Conservation (phyloP, 2,329 filamentous ascomycete species). For the Massarina eburnea region DNA sequence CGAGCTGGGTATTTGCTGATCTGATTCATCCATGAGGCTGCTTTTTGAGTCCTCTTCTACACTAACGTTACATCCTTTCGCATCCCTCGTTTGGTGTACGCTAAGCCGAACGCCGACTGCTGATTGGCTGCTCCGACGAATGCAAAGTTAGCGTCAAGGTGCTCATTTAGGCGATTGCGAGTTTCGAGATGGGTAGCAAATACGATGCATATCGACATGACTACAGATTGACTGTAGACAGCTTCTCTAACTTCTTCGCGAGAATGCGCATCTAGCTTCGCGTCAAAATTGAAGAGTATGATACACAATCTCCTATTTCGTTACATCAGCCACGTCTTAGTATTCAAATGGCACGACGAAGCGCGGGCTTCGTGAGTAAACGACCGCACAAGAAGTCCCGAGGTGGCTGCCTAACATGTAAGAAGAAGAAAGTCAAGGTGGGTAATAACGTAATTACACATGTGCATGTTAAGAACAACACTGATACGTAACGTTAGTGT, state of each 20-base stretch:
- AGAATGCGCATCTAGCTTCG: background rate
- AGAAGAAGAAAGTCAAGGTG: conserved; percentile 40
- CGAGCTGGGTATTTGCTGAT: too few species aligned
- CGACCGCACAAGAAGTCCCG: conserved; percentile 36
- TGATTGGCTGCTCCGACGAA: conserved; percentile 17
- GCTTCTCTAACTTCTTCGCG: background rate
- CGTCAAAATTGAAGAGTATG: background rate
- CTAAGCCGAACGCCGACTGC: background rate
- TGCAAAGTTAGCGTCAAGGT: conserved; percentile 18
- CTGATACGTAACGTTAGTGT: conserved; percentile 21
- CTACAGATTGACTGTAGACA: background rate
- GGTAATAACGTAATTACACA: too few species aligned
- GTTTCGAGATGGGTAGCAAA: conserved; percentile 3
- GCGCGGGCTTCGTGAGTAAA: conserved; percentile 33
- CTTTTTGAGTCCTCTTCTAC: too few species aligned
- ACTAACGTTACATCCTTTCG: too few species aligned
- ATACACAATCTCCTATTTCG: background rate
- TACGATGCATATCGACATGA: conserved; percentile 6
- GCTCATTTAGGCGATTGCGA: conserved; percentile 14
- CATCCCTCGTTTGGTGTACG: too few species aligned
- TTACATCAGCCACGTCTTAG: background rate
- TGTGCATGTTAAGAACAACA: too few species aligned
- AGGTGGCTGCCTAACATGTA: conserved; percentile 34
- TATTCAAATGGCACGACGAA: conserved; percentile 27
- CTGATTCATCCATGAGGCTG: too few species aligned